These are phyloP conservation scores for Naganishia friedmannii DNA, from an alignment of 768 basidiomycete species.

Conservation along the genomic window DNA sequence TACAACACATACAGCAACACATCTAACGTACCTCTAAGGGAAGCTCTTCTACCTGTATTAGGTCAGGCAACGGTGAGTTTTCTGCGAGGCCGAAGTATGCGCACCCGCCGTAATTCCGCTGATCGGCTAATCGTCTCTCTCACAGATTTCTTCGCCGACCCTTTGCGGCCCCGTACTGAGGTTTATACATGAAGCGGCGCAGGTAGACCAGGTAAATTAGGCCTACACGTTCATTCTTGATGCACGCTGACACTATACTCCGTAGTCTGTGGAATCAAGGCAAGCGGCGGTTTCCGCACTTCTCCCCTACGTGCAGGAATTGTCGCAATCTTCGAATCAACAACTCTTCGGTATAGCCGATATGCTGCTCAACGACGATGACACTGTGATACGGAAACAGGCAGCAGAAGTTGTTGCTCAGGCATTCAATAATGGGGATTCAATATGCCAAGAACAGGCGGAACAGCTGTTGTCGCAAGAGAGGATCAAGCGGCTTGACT, in stretches of 20 bases:
- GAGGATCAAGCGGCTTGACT: not conserved
- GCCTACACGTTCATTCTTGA: not conserved
- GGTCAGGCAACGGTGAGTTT: not conserved
- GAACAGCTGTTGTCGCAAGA: not conserved
- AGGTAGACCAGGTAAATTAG: not conserved
- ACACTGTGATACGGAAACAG: not conserved
- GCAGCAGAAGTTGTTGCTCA: conserved; percentile 2
- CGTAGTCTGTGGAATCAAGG: conserved; percentile 6
- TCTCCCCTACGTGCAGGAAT: not conserved
- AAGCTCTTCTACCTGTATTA: not conserved
- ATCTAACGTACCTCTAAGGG: not conserved
- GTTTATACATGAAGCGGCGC: not conserved
- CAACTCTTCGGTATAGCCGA: conserved; percentile 5
- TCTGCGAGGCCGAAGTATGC: not conserved
- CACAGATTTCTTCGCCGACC: not conserved
- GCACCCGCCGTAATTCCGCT: not conserved
- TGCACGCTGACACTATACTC: not conserved
- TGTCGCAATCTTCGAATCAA: not conserved
- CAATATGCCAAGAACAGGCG: not conserved
- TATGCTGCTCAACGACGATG: conserved; percentile 17
- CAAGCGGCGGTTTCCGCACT: conserved; percentile 16
- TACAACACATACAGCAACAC: conserved; percentile 1
- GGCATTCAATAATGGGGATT: not conserved
- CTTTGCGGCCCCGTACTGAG: not conserved
- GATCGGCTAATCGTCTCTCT: not conserved